Percentiles rank a stretch among this genome's conserved stretches.
Evolutionary conservation across 768 basidiomycete genomes (phyloP).

Genomic region (Boletus huronensis): DNA sequence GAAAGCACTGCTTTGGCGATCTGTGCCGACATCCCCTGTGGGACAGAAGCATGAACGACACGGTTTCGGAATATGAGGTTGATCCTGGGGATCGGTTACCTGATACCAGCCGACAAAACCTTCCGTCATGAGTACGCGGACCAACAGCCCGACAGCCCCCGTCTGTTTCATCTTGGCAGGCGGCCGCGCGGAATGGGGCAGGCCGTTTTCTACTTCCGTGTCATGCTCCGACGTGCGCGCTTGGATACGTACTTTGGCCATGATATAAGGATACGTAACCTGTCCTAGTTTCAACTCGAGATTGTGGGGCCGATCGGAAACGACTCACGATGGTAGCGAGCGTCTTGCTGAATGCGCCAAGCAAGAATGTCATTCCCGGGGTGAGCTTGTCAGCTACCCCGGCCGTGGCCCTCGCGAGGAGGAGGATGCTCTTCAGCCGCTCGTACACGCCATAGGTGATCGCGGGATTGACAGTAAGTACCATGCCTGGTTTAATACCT

Average conservation of each 20-base stretch:
- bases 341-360: constrained; percentile 94
- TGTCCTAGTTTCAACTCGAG: constrained; percentile 26
- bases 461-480: constrained; percentile 96
- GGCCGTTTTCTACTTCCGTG: constrained; percentile 28
- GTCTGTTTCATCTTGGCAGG: constrained; percentile 42
- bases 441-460: constrained; percentile 97
- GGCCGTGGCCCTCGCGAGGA: constrained; percentile 50
- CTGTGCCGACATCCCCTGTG: constrained; percentile 94
- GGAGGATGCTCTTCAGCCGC: constrained; percentile 73
- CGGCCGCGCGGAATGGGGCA: not conserved
- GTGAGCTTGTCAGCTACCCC: constrained; percentile 57
- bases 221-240: constrained; percentile 64
- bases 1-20: constrained; percentile 93
- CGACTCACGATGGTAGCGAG: constrained; percentile 84
- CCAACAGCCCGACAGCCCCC: constrained; percentile 77
- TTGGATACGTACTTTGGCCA: constrained; percentile 96
- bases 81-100: constrained; percentile 38
- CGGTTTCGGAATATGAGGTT: not conserved
- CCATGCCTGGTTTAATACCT: constrained; percentile 86
- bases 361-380: constrained; percentile 72
- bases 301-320: not conserved
- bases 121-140: constrained; percentile 65
- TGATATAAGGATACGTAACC: constrained; percentile 95
- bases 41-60: not conserved
- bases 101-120: constrained; percentile 95